phyloP scores from a whole-genome alignment of 2,329 filamentous ascomycete species.

The Fusarium bactridioides region DNA sequence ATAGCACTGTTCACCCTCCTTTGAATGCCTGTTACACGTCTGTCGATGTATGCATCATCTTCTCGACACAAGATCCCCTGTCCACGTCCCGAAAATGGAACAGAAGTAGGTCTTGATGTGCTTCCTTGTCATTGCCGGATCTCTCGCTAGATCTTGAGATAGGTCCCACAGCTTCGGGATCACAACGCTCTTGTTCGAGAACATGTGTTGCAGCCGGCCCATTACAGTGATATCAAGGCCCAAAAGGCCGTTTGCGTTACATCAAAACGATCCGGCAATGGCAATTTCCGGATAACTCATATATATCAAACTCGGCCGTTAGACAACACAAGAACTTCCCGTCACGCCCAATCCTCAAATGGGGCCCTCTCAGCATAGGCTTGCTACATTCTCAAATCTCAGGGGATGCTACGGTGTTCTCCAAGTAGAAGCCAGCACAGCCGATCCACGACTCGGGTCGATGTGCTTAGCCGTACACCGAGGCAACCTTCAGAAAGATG shows the following conservation, averaged over 20 bases:
- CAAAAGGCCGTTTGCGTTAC: slow-evolving; percentile 34
- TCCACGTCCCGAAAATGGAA: neutral
- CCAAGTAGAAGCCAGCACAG: neutral
- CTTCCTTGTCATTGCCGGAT: slow-evolving; percentile 10
- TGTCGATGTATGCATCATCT: neutral
- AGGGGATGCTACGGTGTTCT: neutral
- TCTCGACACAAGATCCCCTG: neutral
- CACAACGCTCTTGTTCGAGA: slow-evolving; percentile 25
- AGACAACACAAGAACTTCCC: slow-evolving; percentile 3
- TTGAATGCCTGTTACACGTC: neutral
- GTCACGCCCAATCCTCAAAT: neutral
- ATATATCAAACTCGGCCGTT: slow-evolving; percentile 6
- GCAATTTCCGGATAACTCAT: slow-evolving; percentile 15
- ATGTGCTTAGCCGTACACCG: neutral
- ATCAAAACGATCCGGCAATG: slow-evolving; percentile 17
- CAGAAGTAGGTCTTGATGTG: neutral
- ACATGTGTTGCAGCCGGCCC: slow-evolving; percentile 9
- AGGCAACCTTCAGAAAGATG: neutral
- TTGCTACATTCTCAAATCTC: neutral
- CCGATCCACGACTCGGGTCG: neutral
- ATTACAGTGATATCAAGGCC: slow-evolving; percentile 1
- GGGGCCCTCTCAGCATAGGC: neutral
- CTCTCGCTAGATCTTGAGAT: slow-evolving; percentile 30
- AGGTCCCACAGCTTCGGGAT: slow-evolving; percentile 23
- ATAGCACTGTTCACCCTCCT: neutral